Conservation (phyloP, 1,139 yeast species). For the Pichia sp. region DNA sequence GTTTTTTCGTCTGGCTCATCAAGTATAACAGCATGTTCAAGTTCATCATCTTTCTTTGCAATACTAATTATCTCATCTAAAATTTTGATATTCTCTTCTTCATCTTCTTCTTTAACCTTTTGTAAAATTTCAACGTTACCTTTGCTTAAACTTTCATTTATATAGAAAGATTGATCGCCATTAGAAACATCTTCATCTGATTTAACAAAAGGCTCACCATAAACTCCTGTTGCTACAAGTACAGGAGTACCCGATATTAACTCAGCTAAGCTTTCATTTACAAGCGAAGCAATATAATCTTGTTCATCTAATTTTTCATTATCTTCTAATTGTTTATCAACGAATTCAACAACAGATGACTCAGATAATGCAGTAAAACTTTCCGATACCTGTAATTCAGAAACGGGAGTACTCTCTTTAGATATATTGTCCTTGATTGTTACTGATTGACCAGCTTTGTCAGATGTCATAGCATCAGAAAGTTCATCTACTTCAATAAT, state of each 20-base stretch:
- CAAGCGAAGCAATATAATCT: slow-evolving; percentile 23
- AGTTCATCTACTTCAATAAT: too few relatives aligned
- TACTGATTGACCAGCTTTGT: too few relatives aligned
- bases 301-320: slow-evolving; percentile 20
- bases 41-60: too few relatives aligned
- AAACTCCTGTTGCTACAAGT: slow-evolving; percentile 5
- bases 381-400: slow-evolving; percentile 7
- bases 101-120: neutral
- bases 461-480: too few relatives aligned
- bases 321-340: slow-evolving; percentile 2
- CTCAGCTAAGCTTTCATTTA: slow-evolving; percentile 17
- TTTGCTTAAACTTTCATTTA: slow-evolving; percentile 13
- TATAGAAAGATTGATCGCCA: slow-evolving; percentile 15
- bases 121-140: neutral
- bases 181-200: slow-evolving; percentile 3
- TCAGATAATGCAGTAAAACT: slow-evolving; percentile 20
- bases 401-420: neutral
- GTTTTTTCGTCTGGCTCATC: neutral
- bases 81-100: neutral
- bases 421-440: too few relatives aligned
- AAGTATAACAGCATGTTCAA: too few relatives aligned
- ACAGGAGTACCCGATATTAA: neutral
- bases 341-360: slow-evolving; percentile 20
- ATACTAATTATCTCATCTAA: too few relatives aligned
- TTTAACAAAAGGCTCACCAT: slow-evolving; percentile 10